These are phyloP conservation scores for Andrographis paniculata DNA, from an alignment of 305 asterid genomes.

Conservation along the genomic window DNA sequence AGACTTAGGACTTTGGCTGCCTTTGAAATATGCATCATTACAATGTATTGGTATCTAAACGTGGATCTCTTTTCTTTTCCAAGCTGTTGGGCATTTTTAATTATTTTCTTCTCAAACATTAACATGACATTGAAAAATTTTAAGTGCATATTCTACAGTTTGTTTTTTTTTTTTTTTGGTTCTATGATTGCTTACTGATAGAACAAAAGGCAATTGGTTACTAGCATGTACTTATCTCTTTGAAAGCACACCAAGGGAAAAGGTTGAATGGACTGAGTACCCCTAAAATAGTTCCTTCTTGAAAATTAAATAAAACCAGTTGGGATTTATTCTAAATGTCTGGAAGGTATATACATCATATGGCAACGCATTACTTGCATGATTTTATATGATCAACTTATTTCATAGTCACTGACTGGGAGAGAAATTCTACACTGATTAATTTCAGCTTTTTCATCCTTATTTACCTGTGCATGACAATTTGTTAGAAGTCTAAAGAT, in stretches of 20 bases:
- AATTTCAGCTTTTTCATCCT: slow-evolving; percentile 7
- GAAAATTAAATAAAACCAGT: not conserved
- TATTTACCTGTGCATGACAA: slow-evolving; percentile 4
- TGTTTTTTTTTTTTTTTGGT: too few relatives aligned
- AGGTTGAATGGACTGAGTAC: too few relatives aligned
- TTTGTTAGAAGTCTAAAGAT: not conserved
- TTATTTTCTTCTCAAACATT: not conserved
- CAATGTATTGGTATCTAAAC: slow-evolving; percentile 10
- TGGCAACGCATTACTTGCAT: slow-evolving; percentile 7
- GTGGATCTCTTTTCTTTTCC: slow-evolving; percentile 7
- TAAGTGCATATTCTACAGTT: too few relatives aligned
- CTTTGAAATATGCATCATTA: too few relatives aligned
- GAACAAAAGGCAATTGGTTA: not conserved
- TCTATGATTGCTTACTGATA: not conserved
- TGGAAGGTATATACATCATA: not conserved
- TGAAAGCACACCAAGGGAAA: too few relatives aligned
- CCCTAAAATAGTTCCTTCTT: too few relatives aligned
- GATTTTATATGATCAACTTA: not conserved
- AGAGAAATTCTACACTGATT: not conserved
- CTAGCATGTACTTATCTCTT: not conserved
- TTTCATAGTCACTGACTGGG: slow-evolving; percentile 11
- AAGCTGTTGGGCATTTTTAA: not conserved
- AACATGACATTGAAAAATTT: too few relatives aligned
- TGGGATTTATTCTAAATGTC: slow-evolving; percentile 6
- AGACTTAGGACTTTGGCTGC: too few relatives aligned